Percentiles rank a stretch among this genome's conserved stretches.
Evolutionary conservation across 2,329 filamentous ascomycete genomes (phyloP).

Genomic region (Ophioceras dolichostomum): DNA sequence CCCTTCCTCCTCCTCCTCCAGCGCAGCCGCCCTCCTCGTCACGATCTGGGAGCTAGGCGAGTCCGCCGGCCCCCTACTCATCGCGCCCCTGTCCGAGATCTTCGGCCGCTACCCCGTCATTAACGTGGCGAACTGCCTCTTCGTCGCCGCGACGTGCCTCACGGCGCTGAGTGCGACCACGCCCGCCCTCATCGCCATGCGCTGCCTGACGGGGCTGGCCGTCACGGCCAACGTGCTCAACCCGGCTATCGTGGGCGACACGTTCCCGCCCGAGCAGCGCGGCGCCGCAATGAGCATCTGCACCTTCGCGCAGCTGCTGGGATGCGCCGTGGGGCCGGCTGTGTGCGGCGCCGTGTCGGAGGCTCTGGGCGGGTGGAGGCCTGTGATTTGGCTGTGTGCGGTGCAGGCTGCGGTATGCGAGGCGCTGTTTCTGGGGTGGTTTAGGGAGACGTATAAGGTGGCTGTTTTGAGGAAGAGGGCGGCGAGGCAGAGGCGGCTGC

Average conservation of each 20-base stretch:
- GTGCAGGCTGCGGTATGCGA: slow-evolving; percentile 11
- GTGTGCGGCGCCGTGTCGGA: slow-evolving; percentile 18
- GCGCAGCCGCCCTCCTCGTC: slow-evolving; percentile 47
- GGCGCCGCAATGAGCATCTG: slow-evolving; percentile 34
- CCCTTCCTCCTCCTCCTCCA: slow-evolving; percentile 25
- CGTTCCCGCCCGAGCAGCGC: slow-evolving; percentile 42
- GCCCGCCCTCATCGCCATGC: slow-evolving; percentile 46
- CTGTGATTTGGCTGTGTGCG: slow-evolving; percentile 17
- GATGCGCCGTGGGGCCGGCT: slow-evolving; percentile 18
- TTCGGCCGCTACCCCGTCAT: slow-evolving; percentile 43
- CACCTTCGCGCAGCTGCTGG: slow-evolving; percentile 15
- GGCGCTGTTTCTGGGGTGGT: slow-evolving; percentile 11
- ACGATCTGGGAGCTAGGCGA: slow-evolving; percentile 61
- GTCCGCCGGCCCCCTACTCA: slow-evolving; percentile 45
- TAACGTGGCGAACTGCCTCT: slow-evolving; percentile 37
- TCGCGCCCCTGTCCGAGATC: slow-evolving; percentile 51
- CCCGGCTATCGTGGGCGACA: slow-evolving; percentile 51
- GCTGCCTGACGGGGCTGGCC: slow-evolving; percentile 54
- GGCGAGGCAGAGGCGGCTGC: slow-evolving; percentile 15
- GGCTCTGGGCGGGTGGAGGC: slow-evolving; percentile 20
- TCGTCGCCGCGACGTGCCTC: slow-evolving; percentile 33
- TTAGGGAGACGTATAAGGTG: slow-evolving; percentile 25
- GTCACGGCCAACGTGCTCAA: slow-evolving; percentile 52
- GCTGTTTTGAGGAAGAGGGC: slow-evolving; percentile 26
- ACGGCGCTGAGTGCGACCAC: slow-evolving; percentile 26